phyloP scores from a whole-genome alignment of 2,329 filamentous ascomycete genomes.

The Beauveria caledonica region DNA sequence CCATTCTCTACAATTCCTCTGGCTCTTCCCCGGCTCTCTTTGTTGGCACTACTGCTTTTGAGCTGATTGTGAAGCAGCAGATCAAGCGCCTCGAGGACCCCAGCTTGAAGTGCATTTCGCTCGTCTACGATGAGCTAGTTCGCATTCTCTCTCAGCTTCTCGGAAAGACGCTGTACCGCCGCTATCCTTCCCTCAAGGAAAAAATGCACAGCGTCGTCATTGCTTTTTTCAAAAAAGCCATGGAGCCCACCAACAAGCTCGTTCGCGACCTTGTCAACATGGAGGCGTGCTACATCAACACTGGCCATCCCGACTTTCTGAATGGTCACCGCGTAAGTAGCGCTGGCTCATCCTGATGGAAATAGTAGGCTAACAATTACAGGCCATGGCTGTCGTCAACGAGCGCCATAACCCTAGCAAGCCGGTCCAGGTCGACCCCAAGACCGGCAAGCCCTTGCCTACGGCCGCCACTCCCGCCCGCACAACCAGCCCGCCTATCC shows the following conservation, averaged over 20 bases:
- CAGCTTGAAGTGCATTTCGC: conserved; percentile 90
- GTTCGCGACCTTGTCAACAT: conserved; percentile 88
- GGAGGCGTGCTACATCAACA: conserved; percentile 98
- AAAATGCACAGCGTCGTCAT: conserved; percentile 93
- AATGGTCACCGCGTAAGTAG: conserved; percentile 75
- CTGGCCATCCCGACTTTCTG: conserved; percentile 93
- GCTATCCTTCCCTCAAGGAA: conserved; percentile 93
- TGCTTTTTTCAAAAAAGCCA: conserved; percentile 92
- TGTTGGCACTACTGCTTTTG: conserved; percentile 95
- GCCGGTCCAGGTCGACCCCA: conserved; percentile 92
- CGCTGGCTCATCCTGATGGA: conserved; percentile 12
- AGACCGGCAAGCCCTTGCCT: conserved; percentile 91
- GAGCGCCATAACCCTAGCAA: conserved; percentile 76
- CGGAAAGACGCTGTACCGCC: conserved; percentile 78
- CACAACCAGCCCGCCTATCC: conserved; percentile 65
- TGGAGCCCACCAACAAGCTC: conserved; percentile 97
- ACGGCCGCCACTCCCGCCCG: conserved; percentile 56
- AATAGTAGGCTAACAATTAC: conserved; percentile 14
- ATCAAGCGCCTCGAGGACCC: conserved; percentile 95
- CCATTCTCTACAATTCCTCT: conserved; percentile 97
- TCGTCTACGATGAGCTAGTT: conserved; percentile 96
- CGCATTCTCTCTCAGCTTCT: conserved; percentile 88
- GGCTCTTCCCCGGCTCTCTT: conserved; percentile 94
- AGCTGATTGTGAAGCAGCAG: conserved; percentile 96
- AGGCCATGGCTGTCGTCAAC: conserved; percentile 96